Conservation (phyloP, 305 asterid species). For the Stenogyne calaminthoides region DNA sequence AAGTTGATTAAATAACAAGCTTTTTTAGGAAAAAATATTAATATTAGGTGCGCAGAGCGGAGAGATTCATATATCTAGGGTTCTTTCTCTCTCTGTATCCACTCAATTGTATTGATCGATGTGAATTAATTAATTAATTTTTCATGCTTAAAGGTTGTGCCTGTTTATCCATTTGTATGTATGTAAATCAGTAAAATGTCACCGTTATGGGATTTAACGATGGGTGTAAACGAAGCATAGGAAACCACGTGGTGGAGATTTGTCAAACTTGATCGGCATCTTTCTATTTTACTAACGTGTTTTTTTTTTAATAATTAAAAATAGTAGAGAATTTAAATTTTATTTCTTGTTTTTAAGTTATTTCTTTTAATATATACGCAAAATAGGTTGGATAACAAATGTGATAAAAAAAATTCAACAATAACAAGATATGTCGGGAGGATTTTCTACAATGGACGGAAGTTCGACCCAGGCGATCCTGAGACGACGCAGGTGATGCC, state of each 20-base stretch:
- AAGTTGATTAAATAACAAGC: too few species aligned
- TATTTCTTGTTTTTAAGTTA: too few species aligned
- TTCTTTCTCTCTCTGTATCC: background rate
- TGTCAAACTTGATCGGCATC: background rate
- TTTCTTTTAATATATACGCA: too few species aligned
- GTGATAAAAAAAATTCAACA: too few species aligned
- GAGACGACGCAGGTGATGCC: too few species aligned
- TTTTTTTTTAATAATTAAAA: too few species aligned
- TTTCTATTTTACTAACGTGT: background rate
- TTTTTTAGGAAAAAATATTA: background rate
- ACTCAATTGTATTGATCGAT: background rate
- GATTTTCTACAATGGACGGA: too few species aligned
- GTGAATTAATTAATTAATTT: background rate
- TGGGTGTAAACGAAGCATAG: background rate
- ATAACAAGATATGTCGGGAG: too few species aligned
- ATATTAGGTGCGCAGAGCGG: background rate
- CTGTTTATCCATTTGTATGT: background rate
- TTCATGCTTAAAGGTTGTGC: background rate
- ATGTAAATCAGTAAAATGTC: background rate
- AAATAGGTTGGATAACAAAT: too few species aligned
- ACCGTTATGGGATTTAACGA: background rate
- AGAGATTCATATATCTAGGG: slow-evolving; percentile 13
- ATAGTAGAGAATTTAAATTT: too few species aligned
- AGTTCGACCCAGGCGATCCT: too few species aligned
- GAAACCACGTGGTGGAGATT: background rate